phyloP scores from a whole-genome alignment of 306 rosid species.

The Prosopis cineraria region DNA sequence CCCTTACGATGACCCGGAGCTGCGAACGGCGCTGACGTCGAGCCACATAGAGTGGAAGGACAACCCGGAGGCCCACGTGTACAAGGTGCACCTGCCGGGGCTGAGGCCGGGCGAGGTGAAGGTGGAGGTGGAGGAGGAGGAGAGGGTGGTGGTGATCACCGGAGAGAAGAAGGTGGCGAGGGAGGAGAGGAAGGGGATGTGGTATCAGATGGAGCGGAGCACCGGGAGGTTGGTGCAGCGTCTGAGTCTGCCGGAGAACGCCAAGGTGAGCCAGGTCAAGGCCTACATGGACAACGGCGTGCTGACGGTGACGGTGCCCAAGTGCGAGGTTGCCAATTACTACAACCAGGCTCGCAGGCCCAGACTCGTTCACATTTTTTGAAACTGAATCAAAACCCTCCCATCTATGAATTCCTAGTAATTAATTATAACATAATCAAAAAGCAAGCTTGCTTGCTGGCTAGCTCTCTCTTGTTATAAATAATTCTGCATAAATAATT shows the following conservation, averaged over 20 bases:
- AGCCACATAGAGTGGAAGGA: constrained; percentile 45
- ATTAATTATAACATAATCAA: background rate
- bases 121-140: constrained; percentile 57
- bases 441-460: background rate
- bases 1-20: constrained; percentile 5
- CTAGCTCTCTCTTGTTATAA: background rate
- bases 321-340: constrained; percentile 28
- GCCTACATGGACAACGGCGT: constrained; percentile 50
- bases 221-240: constrained; percentile 47
- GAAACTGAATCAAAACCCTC: background rate
- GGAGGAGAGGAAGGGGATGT: constrained; percentile 40
- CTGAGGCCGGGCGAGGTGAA: constrained; percentile 45
- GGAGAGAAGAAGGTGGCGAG: constrained; percentile 45
- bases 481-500: too few relatives aligned
- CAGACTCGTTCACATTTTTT: constrained; percentile 34
- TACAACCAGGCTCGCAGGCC: constrained; percentile 1
- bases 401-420: background rate
- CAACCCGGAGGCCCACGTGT: constrained; percentile 42
- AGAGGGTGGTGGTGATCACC: constrained; percentile 39
- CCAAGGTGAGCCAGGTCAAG: constrained; percentile 31
- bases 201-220: constrained; percentile 41
- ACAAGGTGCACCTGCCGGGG: constrained; percentile 49
- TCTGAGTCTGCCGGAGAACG: constrained; percentile 52
- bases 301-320: constrained; percentile 57
- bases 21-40: background rate